phyloP scores from a whole-genome alignment of 371 early-diverging fungal genomes.

The Lichtheimia corymbifera region DNA sequence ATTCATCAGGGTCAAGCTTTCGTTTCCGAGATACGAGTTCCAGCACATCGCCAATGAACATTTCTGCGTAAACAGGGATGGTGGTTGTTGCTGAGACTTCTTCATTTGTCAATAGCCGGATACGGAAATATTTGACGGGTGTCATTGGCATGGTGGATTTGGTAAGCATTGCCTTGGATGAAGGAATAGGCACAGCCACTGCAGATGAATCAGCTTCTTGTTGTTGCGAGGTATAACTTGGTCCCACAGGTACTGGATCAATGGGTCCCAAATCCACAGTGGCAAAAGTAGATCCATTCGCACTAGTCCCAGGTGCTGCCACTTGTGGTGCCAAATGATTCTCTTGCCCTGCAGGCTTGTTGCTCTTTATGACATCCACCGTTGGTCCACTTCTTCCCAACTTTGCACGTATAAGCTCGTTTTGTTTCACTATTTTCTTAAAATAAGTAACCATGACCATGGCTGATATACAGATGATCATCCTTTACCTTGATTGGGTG shows the following conservation, averaged over 20 bases:
- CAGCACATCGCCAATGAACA: constrained; percentile 81
- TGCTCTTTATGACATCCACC: constrained; percentile 22
- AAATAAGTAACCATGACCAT: not conserved
- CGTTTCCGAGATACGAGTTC: constrained; percentile 86
- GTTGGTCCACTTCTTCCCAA: constrained; percentile 40
- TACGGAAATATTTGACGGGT: constrained; percentile 61
- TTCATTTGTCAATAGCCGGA: constrained; percentile 59
- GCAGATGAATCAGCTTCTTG: constrained; percentile 43
- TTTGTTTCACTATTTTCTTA: constrained; percentile 34
- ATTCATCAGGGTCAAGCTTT: constrained; percentile 79
- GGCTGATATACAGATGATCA: not conserved
- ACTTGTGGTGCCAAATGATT: constrained; percentile 3
- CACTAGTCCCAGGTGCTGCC: not conserved
- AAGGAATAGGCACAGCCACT: constrained; percentile 52
- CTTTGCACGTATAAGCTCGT: constrained; percentile 42
- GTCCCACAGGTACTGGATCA: constrained; percentile 21
- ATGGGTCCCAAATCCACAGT: constrained; percentile 8
- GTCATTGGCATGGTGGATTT: constrained; percentile 54
- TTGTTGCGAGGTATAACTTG: constrained; percentile 17
- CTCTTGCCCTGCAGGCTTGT: constrained; percentile 14
- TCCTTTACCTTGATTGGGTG: constrained; percentile 65
- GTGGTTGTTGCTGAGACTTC: constrained; percentile 84
- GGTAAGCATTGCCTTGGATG: constrained; percentile 44
- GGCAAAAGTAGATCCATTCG: constrained; percentile 4
- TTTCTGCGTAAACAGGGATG: constrained; percentile 72